Evolutionary conservation across 106 monocot genomes (phyloP), one percentile per base, ranked within the genome.

Genomic region (Dioscorea zingiberensis): DNA sequence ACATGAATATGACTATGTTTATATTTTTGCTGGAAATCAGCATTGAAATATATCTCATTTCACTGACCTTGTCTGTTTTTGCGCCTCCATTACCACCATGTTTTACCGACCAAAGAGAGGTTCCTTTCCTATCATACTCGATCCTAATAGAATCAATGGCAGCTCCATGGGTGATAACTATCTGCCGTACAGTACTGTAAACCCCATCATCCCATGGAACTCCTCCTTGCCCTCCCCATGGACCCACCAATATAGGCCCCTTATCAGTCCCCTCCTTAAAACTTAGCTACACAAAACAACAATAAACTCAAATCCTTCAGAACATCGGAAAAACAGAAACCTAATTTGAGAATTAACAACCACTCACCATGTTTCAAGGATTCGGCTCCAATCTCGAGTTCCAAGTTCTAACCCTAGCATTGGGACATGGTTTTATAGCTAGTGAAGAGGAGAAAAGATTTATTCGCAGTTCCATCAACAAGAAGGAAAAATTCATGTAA

Each of bases 151-250:
- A 78, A 67, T 73, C 67, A 18, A 73, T 67, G 21, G 63, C 60
- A 9, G 66, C 62, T 51, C 78, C 68, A 54, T 78, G 78, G 18
- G 28, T 49, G 6, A 78, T 27, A 19, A 78, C 28, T 47, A 78
- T 7, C 77, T 72, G 66, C 30, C 72, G 54, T 13, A 78, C 56
- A 16, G 68, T 44, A 13, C 73, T 73, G 73, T 67, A 51, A 11
- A 57, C 57, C 28, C 61, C 73, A 23, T 79, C 79, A 25, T 79
- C 73, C 72, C 79, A 68, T 14, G 69, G 51, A 26, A 17, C 68
- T 18, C 79, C 79, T 63, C 79, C 72, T n/a, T 47, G 58, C 21
- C 73, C 79, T 63, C 79, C 79, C 79, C 73, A 74, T 16, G 79
- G 72, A 23, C 72, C 78, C 0, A 62, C 67, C 60, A 28, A 7